Evolutionary conservation across 2,329 filamentous ascomycete species (phyloP).

Genomic region (Simplicillium sp.): DNA sequence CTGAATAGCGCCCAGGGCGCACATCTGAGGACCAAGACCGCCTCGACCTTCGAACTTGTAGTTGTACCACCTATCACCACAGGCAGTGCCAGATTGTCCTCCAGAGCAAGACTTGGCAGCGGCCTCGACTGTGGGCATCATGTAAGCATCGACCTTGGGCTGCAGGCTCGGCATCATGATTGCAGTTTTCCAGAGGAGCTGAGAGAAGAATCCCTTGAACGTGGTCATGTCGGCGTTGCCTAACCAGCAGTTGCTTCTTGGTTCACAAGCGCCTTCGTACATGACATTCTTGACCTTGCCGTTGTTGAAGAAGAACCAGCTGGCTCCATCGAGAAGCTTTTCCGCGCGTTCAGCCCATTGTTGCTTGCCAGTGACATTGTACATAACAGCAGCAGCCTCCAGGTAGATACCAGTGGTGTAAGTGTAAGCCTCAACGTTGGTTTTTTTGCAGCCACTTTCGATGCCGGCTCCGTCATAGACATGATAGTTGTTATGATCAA

Average conservation of each 20-base stretch:
- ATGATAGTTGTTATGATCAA: conserved; percentile 38
- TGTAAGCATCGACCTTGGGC: conserved; percentile 33
- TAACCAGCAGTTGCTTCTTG: conserved; percentile 34
- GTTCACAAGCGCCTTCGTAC: conserved; percentile 59
- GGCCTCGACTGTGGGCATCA: conserved; percentile 42
- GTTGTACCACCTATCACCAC: conserved; percentile 55
- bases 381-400: conserved; percentile 54
- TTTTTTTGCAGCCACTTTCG: conserved; percentile 39
- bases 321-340: conserved; percentile 40
- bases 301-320: conserved; percentile 44
- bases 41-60: conserved; percentile 43
- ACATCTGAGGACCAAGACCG: conserved; percentile 56
- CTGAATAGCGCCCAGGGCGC: conserved; percentile 53
- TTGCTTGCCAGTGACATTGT: conserved; percentile 45
- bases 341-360: conserved; percentile 45
- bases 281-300: conserved; percentile 48
- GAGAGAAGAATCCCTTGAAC: conserved; percentile 59
- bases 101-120: conserved; percentile 50
- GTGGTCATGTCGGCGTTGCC: conserved; percentile 51
- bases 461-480: conserved; percentile 56
- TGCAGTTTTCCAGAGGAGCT: conserved; percentile 52
- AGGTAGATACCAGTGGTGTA: conserved; percentile 59
- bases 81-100: conserved; percentile 38
- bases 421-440: conserved; percentile 50
- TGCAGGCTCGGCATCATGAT: conserved; percentile 46